Percentiles rank a stretch among this genome's conserved stretches.
Conservation (phyloP, 2,329 filamentous ascomycete genomes). For the Davidsoniella eucalypti region DNA sequence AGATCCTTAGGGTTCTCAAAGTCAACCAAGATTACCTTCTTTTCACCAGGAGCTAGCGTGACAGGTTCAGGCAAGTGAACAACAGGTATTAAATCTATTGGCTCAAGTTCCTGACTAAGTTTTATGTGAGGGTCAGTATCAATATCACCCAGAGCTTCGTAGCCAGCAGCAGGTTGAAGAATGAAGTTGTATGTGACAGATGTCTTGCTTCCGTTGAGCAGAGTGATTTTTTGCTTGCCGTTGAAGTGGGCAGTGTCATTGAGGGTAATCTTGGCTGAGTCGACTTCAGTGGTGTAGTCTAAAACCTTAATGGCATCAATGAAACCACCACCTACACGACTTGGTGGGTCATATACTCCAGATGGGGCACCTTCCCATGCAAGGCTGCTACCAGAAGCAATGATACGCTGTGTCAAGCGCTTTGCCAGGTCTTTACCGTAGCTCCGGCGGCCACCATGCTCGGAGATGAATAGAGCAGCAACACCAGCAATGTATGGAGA, state of each 20-base stretch:
- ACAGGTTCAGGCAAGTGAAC: conserved; percentile 10
- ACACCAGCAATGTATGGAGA: conserved; percentile 36
- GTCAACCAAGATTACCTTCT: conserved; percentile 13
- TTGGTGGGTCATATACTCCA: conserved; percentile 11
- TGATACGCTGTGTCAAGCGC: conserved; percentile 1
- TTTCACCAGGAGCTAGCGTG: conserved; percentile 17
- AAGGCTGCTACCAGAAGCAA: conserved; percentile 2
- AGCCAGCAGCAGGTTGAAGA: conserved; percentile 26
- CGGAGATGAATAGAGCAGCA: conserved; percentile 28
- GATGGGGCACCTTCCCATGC: conserved; percentile 16
- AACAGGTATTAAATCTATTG: conserved; percentile 12
- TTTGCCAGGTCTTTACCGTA: not conserved
- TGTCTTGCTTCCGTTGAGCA: conserved; percentile 28
- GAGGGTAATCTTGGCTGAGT: conserved; percentile 29
- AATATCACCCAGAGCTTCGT: conserved; percentile 19
- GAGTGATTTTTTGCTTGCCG: conserved; percentile 19
- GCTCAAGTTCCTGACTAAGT: not conserved
- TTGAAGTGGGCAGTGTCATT: conserved; percentile 31
- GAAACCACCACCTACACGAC: conserved; percentile 30
- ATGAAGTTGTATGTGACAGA: conserved; percentile 26
- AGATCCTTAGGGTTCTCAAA: conserved; percentile 17
- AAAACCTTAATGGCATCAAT: conserved; percentile 30
- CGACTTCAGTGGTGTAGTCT: conserved; percentile 23
- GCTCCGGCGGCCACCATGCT: conserved; percentile 24
- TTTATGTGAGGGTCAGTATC: not conserved